Base-by-base conservation (phyloP, 1,284 basidiomycete species). In the Chalciporus sp. region DNA sequence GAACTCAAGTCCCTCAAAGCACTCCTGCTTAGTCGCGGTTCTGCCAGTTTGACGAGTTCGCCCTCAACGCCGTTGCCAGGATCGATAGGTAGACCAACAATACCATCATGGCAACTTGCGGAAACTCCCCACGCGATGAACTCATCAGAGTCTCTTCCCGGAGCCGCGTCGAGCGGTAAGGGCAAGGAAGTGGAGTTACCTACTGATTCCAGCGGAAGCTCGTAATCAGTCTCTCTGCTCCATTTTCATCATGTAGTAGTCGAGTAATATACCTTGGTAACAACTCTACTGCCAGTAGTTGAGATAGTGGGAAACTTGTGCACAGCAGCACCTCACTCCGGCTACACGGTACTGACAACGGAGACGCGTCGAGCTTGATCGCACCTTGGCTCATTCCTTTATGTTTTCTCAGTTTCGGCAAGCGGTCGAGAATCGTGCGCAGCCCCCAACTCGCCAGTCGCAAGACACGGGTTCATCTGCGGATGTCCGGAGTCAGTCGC, bases 1-100 rank as follows among this genome's bases (percentile, higher is more conserved):
- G 96, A 99, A 70, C 82, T 99, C 63, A 95, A 95, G 69, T 97
- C 94, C 0, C 79, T 99, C 59, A 98, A 98, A 72, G 88, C 95
- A 0, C 81, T 99, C 16, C 77, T 99, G 7, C 80, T 95, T n/a
- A 93, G 88, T 58, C 81, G 86, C 14, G 58, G 64, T 28, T 45
- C 65, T 2, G 40, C 55, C n/a, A 72, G 73, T 27, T 62, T 76
- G 51, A 73, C 84, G 7, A 74, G 73, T 45, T 77, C 78, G 3
- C 75, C 81, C 6, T 73, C 80, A 1, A 77, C 83, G 1, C 81
- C 85, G 16, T 57, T 72, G 52, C 80, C 72, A 50, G 75, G 64
- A 47, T 72, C 73, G 29, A 17, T 60, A 0, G 82, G 82, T 0
- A 81, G 84, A 61, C 89, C 92, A 11, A 81, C 90, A 11, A 94